Evolutionary conservation across 495 filamentous ascomycete genomes (phyloP), one percentile per base, ranked within the genome.

Genomic region (Penicillium malachiteum): DNA sequence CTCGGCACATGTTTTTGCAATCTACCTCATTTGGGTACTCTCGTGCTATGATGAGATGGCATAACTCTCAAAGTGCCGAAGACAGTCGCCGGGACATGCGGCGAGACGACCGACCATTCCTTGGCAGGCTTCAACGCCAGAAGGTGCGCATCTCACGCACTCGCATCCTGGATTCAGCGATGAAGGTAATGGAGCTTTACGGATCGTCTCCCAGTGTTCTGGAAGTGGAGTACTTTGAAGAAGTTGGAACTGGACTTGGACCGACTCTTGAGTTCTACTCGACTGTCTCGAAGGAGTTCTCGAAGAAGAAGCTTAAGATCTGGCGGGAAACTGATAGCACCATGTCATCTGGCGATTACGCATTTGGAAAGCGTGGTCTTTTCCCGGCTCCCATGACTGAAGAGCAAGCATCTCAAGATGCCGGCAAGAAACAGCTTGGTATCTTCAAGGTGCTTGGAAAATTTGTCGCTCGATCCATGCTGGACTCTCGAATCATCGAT

Each of bases 131-230:
- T 7, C 94, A 97, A 69, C 87, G 95, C 52, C 95, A 99, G 63
- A 99, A 99, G 70, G 94, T 99, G 17, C 88, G 95, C 26, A 97
- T 99, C 53, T 95, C 92, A 7, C 83, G 95, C 35, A 83, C 84
- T 6, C 90, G 93, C 52, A 96, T 99, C 48, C 78, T 99, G 3
- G 95, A 99, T 63, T 97, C 95, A 21, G 95, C 95, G 0, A 80
- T 96, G 64, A 99, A 97, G 68, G 95, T 99, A n/a, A 97, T 99
- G 95, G 94, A 99, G 58, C 84, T 97, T 6, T 99, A 99, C 67
- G 95, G 95, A 1, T 89, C 90, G 3, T 97, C 92, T 5, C 88
- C 94, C 35, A 97, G 95, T 69, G 87, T 96, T 44, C 78, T 99
- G 2, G 95, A 99, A 64, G 92, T 99, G 16, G 95, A 99, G 65